Evolutionary conservation across 2,329 filamentous ascomycete species (phyloP).

Genomic region (Celoporthe dispersa): DNA sequence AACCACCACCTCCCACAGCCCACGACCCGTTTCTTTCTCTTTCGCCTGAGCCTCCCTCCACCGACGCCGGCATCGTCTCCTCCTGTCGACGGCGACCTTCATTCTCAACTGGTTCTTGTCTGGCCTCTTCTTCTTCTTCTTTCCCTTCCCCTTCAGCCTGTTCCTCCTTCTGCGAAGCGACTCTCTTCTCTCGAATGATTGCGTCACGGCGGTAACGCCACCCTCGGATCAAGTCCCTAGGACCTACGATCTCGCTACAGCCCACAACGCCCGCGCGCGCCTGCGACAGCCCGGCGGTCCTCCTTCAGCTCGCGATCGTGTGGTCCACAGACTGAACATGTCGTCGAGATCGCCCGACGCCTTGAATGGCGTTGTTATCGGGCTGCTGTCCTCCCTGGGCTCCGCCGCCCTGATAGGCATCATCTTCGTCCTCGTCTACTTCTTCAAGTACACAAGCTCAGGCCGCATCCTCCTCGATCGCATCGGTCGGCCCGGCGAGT

Average conservation of each 20-base stretch:
- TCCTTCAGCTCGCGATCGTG: slow-evolving; percentile 1
- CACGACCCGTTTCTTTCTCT: slow-evolving; percentile 19
- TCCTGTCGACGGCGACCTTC: slow-evolving; percentile 12
- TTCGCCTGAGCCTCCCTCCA: slow-evolving; percentile 2
- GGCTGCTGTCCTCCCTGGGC: slow-evolving; percentile 90
- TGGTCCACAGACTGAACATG: slow-evolving; percentile 24
- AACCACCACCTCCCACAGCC: slow-evolving; percentile 16
- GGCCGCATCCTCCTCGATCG: slow-evolving; percentile 93
- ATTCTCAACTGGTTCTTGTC: not conserved
- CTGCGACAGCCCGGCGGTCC: not conserved
- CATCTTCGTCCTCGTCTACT: slow-evolving; percentile 82
- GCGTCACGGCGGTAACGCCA: slow-evolving; percentile 33
- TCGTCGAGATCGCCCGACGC: slow-evolving; percentile 44
- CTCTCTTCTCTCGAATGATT: slow-evolving; percentile 29
- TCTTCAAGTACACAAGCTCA: slow-evolving; percentile 86
- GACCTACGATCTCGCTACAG: slow-evolving; percentile 16
- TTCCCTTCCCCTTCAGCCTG: not conserved
- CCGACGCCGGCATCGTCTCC: slow-evolving; percentile 11
- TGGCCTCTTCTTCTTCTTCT: slow-evolving; percentile 4
- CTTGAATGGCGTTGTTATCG: slow-evolving; percentile 85
- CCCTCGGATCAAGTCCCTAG: slow-evolving; percentile 24
- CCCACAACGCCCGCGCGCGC: not conserved
- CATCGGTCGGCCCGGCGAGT: slow-evolving; percentile 91
- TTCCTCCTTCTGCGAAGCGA: slow-evolving; percentile 21
- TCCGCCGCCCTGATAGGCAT: slow-evolving; percentile 84